Conservation (phyloP, 331 rosid genomes). For the Malus hybrid region DNA sequence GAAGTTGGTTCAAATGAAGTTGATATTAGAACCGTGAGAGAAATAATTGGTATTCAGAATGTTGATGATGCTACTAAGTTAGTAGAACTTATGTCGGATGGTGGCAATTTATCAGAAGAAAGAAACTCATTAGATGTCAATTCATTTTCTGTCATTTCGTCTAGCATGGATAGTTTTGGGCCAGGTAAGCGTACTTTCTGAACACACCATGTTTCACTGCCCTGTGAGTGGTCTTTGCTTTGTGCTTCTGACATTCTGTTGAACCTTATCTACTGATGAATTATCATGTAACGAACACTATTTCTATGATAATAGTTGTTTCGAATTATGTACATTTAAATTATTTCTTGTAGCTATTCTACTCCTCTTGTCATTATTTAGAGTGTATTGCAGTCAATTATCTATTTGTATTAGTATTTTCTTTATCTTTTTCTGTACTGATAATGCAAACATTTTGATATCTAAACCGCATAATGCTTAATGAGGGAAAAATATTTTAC, state of each 20-base stretch:
- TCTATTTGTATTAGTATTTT: neutral
- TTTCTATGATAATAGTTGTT: neutral
- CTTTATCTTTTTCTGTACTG: neutral
- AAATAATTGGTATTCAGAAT: neutral
- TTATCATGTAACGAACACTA: neutral
- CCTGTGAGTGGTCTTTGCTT: neutral
- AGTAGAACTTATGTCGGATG: neutral
- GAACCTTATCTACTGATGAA: neutral
- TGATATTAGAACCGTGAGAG: neutral
- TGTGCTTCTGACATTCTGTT: neutral
- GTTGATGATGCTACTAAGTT: neutral
- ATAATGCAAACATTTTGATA: neutral
- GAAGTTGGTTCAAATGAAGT: neutral
- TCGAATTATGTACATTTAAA: neutral
- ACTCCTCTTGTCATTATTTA: neutral
- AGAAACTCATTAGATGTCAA: neutral
- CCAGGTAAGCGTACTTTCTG: neutral
- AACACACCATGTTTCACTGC: neutral
- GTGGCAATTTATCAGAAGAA: neutral
- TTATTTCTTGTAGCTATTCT: neutral
- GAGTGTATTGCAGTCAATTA: neutral
- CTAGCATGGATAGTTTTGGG: neutral
- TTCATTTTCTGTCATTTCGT: neutral
- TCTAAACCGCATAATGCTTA: neutral
- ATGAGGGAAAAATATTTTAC: neutral